Evolutionary conservation across 1,284 basidiomycete species (phyloP), one percentile per base, ranked within the genome.

Genomic region (Inonotus obliquus): DNA sequence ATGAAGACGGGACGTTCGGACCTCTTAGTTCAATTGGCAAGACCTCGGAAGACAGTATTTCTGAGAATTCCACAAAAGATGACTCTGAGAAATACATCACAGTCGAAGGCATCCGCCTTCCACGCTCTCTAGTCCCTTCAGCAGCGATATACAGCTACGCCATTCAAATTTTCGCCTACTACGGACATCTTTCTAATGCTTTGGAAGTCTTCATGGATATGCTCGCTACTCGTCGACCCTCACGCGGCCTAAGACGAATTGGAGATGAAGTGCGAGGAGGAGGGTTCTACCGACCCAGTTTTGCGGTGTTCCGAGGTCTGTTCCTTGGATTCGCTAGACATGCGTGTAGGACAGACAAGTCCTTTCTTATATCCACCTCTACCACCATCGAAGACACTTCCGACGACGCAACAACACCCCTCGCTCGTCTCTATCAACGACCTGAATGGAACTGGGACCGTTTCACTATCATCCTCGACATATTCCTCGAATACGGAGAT

Each of bases 251-350:
- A 45, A 3, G 17, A 4, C 21, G 17, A 45, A n/a, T 4, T 4
- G 23, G 23, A 11, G 70, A 71, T 9, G 65, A 67, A n/a, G 64
- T n/a, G n/a, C n/a, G 65, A 41, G 23, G 9, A 21, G 17, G 2
- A 21, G n/a, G 19, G 41, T 72, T 73, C 14, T 63, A 63, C 6
- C 66, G 68, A 45, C 79, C 85, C 0, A 81, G 77, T 1, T 65
- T 82, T 52, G 73, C 81, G 25, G 75, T 84, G 14, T 95, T 88
- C 70, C 81, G 88, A 13, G 81, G 84, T 7, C 72, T 95, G 25
- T 93, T 95, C 70, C 77, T 87, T 7, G 92, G 91, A 0, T 95
- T 94, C 71, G 76, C 80, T 6, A 80, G 82, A 13, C 84, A 91
- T 65, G 86, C 79, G 39, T 21, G 44, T 45, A 47, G 49, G 27